Base-by-base conservation (phyloP, 2,329 filamentous ascomycete genomes). In the Graphium sp. region DNA sequence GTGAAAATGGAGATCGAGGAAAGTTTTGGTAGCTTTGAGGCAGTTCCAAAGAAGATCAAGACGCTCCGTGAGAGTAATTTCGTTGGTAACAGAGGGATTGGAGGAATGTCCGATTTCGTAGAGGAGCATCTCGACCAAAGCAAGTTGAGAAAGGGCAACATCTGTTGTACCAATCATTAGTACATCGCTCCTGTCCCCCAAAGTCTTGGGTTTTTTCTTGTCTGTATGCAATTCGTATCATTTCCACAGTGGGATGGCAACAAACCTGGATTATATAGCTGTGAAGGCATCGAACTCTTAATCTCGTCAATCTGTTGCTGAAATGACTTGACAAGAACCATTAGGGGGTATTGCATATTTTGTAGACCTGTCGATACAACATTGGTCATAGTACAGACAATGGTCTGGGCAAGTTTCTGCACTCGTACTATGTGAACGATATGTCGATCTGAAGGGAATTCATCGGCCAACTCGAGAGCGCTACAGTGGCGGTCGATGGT, bases 401-500 rank as follows among this genome's bases (percentile, higher is more conserved):
- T 61, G 5, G 52, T 50, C 37, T 66, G 61, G 1, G 56, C 46
- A 1, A 66, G 45, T 37, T 59, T 55, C 42, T 66, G 60, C 6
- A 56, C 49, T 32, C 50, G 52, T 35, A 63, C 52, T 4, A 66
- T 48, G 31, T 56, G 48, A 8, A 61, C 46, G 5, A 62, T 43
- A 5, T 57, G 49, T 24, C 50, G 43, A 28, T 66, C 62, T 1
- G 53, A 55, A 0, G 53, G 48, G 22, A 49, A 48, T 32, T 62
- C 56, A 37, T 47, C 52, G 10, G 45, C 47, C n/a, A 43, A 40
- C 29, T 56, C 51, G 7, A 66, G 47, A 7, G 53, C 45, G 7
- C 40, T 45, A 41, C 53, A 58, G 41, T 55, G 63, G 1, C 40
- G 44, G 12, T 61, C 54, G 1, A 64, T 41, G 21, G 56, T 52